These are phyloP conservation scores for Warburgia ugandensis DNA, from an alignment of 164 flowering plant genomes.

Conservation along the genomic window DNA sequence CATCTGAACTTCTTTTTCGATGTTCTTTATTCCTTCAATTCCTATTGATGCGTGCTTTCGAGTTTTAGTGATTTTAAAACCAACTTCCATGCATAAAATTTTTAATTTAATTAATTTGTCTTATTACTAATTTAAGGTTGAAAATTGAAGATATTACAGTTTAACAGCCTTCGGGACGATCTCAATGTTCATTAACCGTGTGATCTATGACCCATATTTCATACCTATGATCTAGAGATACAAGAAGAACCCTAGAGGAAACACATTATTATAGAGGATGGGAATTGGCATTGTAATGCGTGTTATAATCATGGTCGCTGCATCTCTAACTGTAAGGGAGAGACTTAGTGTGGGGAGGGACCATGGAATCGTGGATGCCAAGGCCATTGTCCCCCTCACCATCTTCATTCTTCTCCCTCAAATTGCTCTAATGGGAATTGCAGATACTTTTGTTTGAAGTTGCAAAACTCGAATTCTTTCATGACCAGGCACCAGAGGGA, in stretches of 20 bases:
- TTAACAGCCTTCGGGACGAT: conserved; percentile 41
- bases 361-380: conserved; percentile 3
- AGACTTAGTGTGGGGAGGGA: conserved; percentile 22
- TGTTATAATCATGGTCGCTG: conserved; percentile 30
- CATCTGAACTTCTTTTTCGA: too few relatives aligned
- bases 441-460: conserved; percentile 21
- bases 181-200: conserved; percentile 41
- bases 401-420: conserved; percentile 24
- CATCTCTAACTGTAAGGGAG: conserved; percentile 43
- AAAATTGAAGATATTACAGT: too few relatives aligned
- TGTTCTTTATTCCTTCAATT: too few relatives aligned
- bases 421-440: conserved; percentile 15
- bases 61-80: too few relatives aligned
- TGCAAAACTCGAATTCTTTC: conserved; percentile 25
- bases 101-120: too few relatives aligned
- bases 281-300: conserved; percentile 51
- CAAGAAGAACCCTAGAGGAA: conserved; percentile 49
- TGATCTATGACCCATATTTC: conserved; percentile 38
- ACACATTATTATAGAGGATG: conserved; percentile 51
- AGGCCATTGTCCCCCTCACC: conserved; percentile 13
- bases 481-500: conserved; percentile 24
- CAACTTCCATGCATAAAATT: too few relatives aligned
- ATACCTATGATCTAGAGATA: too few relatives aligned
- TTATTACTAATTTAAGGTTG: too few relatives aligned
- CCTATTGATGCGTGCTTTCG: too few relatives aligned